Evolutionary conservation across 2,329 filamentous ascomycete species (phyloP).

Genomic region (Elsinoe perseae): DNA sequence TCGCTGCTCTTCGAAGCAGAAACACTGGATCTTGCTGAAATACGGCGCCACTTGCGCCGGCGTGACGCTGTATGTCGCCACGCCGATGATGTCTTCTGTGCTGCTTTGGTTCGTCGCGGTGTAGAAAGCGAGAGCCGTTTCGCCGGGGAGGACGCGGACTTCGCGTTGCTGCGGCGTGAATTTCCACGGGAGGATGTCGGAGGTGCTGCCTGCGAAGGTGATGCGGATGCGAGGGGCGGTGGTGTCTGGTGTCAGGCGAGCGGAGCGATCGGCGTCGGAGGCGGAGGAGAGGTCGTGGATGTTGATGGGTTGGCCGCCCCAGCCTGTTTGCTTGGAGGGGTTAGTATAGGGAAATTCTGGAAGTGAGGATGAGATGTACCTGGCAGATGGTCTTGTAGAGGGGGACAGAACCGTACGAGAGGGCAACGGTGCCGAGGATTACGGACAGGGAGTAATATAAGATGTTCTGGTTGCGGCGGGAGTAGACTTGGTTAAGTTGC

Average conservation of each 20-base stretch:
- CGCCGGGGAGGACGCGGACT: conserved; percentile 87
- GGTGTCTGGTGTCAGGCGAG: conserved; percentile 71
- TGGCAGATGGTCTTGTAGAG: conserved; percentile 82
- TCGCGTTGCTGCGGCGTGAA: conserved; percentile 95
- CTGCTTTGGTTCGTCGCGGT: conserved; percentile 87
- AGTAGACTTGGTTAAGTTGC: conserved; percentile 20
- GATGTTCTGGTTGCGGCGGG: conserved; percentile 35
- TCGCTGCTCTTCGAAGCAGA: conserved; percentile 95
- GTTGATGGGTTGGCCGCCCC: conserved; percentile 86
- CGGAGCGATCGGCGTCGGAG: conserved; percentile 41
- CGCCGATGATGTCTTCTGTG: conserved; percentile 83
- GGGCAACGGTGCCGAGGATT: conserved; percentile 69
- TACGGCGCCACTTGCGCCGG: conserved; percentile 93
- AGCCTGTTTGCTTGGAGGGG: conserved; percentile 58
- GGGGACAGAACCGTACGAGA: conserved; percentile 77
- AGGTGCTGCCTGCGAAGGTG: conserved; percentile 92
- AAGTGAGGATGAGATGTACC: not conserved
- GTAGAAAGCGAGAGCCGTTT: conserved; percentile 95
- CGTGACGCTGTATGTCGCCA: conserved; percentile 95
- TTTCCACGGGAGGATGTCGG: conserved; percentile 93
- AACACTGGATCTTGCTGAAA: conserved; percentile 99
- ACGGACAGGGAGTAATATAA: conserved; percentile 64
- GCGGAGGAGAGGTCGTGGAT: conserved; percentile 54
- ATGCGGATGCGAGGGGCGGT: conserved; percentile 80
- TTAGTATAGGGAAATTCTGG: no score